Conservation (phyloP, 2,329 filamentous ascomycete genomes). For the Neofusicoccum parvum region DNA sequence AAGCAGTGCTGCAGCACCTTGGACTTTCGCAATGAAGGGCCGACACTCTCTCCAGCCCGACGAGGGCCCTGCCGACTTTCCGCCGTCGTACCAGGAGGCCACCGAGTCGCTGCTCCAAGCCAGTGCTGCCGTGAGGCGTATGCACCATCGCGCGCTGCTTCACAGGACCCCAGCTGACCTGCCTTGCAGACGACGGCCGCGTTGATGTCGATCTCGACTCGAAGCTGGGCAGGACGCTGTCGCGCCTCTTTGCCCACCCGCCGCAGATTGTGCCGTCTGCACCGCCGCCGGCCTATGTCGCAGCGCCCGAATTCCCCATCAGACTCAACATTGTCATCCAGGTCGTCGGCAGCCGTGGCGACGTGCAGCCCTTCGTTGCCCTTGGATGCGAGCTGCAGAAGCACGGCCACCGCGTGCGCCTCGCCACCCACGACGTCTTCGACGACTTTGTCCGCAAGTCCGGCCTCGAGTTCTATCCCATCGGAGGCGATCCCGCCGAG, state of each 20-base stretch:
- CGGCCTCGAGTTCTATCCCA: conserved; percentile 60
- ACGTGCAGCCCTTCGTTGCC: conserved; percentile 63
- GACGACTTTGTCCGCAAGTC: conserved; percentile 55
- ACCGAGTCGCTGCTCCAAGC: no score
- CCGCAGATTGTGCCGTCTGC: background rate
- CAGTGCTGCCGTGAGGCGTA: no score
- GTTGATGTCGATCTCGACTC: conserved; percentile 33
- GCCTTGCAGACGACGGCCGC: conserved; percentile 26
- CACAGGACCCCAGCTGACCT: no score
- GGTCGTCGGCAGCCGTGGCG: conserved; percentile 56
- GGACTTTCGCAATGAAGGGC: no score
- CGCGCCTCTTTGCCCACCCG: background rate
- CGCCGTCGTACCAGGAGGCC: no score
- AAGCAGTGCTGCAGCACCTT: no score
- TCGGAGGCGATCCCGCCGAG: conserved; percentile 59
- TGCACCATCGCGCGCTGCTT: no score
- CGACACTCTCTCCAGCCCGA: no score
- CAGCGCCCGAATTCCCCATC: background rate
- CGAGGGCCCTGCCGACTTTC: no score
- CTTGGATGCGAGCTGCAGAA: conserved; percentile 55
- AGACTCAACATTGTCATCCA: conserved; percentile 58
- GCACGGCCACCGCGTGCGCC: conserved; percentile 57
- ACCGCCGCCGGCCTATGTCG: background rate
- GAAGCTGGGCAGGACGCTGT: conserved; percentile 8
- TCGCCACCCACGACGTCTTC: conserved; percentile 60